These are phyloP conservation scores for Powellomyces hirtus DNA, from an alignment of 192 early-diverging fungal species.

Conservation along the genomic window DNA sequence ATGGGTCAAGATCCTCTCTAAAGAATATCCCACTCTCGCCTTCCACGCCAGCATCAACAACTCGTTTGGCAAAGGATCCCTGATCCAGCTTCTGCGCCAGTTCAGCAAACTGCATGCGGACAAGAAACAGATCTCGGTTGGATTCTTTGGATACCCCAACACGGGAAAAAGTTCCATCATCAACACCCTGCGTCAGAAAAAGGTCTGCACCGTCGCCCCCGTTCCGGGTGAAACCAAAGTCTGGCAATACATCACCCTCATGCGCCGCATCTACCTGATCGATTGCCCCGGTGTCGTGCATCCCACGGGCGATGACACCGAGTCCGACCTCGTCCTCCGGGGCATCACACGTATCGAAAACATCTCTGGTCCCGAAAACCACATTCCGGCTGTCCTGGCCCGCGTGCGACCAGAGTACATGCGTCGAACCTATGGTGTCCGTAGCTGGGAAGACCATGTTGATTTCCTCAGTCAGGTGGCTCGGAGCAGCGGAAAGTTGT, in stretches of 20 bases:
- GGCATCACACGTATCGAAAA: slow-evolving; percentile 96
- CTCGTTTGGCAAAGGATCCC: slow-evolving; percentile 97
- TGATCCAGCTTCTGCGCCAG: slow-evolving; percentile 98
- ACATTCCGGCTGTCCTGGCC: slow-evolving; percentile 76
- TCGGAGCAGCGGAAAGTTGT: slow-evolving; percentile 80
- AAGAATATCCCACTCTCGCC: slow-evolving; percentile 91
- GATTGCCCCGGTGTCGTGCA: slow-evolving; percentile 99
- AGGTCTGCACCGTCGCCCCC: slow-evolving; percentile 97
- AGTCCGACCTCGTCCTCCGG: slow-evolving; percentile 95
- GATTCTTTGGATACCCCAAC: slow-evolving; percentile 97
- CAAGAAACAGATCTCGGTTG: slow-evolving; percentile 98
- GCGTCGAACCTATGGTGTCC: slow-evolving; percentile 85
- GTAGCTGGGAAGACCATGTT: slow-evolving; percentile 78
- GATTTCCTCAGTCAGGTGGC: slow-evolving; percentile 92
- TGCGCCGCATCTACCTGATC: slow-evolving; percentile 96
- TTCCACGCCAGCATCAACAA: slow-evolving; percentile 98
- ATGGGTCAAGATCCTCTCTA: slow-evolving; percentile 90
- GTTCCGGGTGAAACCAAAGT: slow-evolving; percentile 98
- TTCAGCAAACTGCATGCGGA: slow-evolving; percentile 92
- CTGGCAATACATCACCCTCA: slow-evolving; percentile 99
- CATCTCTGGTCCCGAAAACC: slow-evolving; percentile 83
- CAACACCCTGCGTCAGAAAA: slow-evolving; percentile 93
- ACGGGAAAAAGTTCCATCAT: slow-evolving; percentile 98
- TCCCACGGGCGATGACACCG: slow-evolving; percentile 79
- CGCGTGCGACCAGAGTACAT: slow-evolving; percentile 90